Percentiles rank a stretch among this genome's conserved stretches.
Evolutionary conservation across 2,329 filamentous ascomycete species (phyloP).

Genomic region (Ascochyta clinopodiicola): DNA sequence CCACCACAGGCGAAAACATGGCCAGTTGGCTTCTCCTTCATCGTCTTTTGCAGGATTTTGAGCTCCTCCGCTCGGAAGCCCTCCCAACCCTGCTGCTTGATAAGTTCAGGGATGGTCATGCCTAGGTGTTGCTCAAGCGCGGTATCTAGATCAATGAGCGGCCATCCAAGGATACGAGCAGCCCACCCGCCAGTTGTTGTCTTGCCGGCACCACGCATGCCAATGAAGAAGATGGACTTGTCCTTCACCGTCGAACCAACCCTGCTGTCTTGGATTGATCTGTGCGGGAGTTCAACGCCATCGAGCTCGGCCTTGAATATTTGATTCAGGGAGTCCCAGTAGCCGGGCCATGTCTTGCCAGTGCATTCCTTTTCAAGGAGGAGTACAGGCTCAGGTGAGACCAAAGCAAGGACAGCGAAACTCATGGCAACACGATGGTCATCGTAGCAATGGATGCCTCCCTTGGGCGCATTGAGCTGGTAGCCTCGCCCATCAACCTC

Average conservation of each 20-base stretch:
- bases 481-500: constrained; percentile 68
- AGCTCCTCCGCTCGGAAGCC: constrained; percentile 84
- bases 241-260: constrained; percentile 43
- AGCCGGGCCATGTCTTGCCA: constrained; percentile 97
- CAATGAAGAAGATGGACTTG: constrained; percentile 88
- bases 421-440: constrained; percentile 99
- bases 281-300: constrained; percentile 66
- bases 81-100: constrained; percentile 81
- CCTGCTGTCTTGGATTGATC: constrained; percentile 46
- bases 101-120: constrained; percentile 84
- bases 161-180: constrained; percentile 73
- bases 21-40: constrained; percentile 75
- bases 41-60: constrained; percentile 72
- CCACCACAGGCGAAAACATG: constrained; percentile 93
- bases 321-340: constrained; percentile 89
- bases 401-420: constrained; percentile 85
- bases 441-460: constrained; percentile 88
- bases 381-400: constrained; percentile 73
- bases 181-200: constrained; percentile 92
- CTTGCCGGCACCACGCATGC: constrained; percentile 97
- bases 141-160: constrained; percentile 84
- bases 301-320: constrained; percentile 78
- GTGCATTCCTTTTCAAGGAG: constrained; percentile 91
- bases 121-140: constrained; percentile 79
- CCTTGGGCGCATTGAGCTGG: constrained; percentile 58